Conservation (phyloP, 2,329 filamentous ascomycete species). For the Balansia obtecta region DNA sequence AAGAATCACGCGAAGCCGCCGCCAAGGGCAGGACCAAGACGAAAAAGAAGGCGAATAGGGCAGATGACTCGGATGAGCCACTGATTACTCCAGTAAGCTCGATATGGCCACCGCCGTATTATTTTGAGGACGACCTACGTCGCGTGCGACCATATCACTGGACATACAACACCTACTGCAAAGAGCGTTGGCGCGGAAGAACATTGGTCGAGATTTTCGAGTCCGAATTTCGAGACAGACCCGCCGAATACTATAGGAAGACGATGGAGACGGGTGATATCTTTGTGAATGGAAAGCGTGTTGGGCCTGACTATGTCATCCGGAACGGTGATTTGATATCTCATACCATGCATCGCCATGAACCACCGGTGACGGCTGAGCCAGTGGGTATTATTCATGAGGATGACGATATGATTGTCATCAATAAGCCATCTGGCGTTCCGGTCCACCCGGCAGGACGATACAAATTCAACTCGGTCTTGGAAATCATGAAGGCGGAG, state of each 20-base stretch:
- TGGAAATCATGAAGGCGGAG: constrained; percentile 85
- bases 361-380: constrained; percentile 78
- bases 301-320: constrained; percentile 56
- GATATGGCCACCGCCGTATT: constrained; percentile 56
- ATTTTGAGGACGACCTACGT: constrained; percentile 70
- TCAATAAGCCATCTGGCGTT: constrained; percentile 91
- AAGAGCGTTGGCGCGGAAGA: constrained; percentile 80
- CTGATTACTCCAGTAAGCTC: constrained; percentile 1
- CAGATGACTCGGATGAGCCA: not conserved
- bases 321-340: constrained; percentile 86
- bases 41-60: not conserved
- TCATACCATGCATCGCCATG: constrained; percentile 89
- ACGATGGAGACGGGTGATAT: constrained; percentile 75
- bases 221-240: constrained; percentile 82
- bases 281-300: constrained; percentile 61
- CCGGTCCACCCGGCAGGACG: constrained; percentile 91
- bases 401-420: constrained; percentile 85
- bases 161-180: constrained; percentile 92
- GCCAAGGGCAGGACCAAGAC: not conserved
- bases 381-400: constrained; percentile 79
- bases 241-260: constrained; percentile 72
- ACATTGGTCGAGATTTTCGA: constrained; percentile 77
- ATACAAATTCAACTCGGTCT: constrained; percentile 89
- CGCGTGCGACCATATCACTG: constrained; percentile 79
- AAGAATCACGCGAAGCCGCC: not conserved